phyloP scores from a whole-genome alignment of 352 stramenopile genomes.

The Phytophthora citricola region DNA sequence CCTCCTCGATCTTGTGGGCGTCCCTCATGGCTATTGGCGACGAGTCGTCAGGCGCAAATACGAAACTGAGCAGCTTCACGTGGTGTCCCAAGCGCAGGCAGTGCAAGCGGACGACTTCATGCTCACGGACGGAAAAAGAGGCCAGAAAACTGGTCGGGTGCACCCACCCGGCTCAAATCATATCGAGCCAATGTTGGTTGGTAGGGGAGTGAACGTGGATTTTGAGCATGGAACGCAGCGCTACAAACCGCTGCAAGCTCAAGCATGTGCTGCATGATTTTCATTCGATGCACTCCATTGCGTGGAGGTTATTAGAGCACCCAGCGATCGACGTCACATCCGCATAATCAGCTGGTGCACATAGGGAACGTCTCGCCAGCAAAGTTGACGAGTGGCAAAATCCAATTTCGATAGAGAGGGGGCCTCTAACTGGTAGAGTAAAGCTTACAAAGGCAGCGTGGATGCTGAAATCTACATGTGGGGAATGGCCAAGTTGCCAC shows the following conservation, averaged over 20 bases:
- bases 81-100: not conserved
- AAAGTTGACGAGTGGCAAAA: not conserved
- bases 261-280: not conserved
- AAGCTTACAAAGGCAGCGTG: too few species aligned
- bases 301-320: not conserved
- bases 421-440: not conserved
- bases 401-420: not conserved
- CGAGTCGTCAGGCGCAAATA: too few species aligned
- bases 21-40: slow-evolving; percentile 6
- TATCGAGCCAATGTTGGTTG: not conserved
- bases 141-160: slow-evolving; percentile 1
- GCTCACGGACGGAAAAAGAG: slow-evolving; percentile 10
- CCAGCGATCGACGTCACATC: not conserved
- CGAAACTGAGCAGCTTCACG: too few species aligned
- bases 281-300: not conserved
- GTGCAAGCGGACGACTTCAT: slow-evolving; percentile 11
- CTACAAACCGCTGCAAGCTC: not conserved
- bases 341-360: slow-evolving; percentile 19
- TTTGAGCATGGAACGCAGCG: not conserved
- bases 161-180: slow-evolving; percentile 24
- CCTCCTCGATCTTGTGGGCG: not conserved
- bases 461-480: too few species aligned
- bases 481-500: not conserved
- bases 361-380: not conserved
- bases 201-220: not conserved